Percentiles rank a stretch among this genome's conserved stretches.
phyloP scores from a whole-genome alignment of 202 grass and related monocot genomes.

The Alloteropsis angusta region DNA sequence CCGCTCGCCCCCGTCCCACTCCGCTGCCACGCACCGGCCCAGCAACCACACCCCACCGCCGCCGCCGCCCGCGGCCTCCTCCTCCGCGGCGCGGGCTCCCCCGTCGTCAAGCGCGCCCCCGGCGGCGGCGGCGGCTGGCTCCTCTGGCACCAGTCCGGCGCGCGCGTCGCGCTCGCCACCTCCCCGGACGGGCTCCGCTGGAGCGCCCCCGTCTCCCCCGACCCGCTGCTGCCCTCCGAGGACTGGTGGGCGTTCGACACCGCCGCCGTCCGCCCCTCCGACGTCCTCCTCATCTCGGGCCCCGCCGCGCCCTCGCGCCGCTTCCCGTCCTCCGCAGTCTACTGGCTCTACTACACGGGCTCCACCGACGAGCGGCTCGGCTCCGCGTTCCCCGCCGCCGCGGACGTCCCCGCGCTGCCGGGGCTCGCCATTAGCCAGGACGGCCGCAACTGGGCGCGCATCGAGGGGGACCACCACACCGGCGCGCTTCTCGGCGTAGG shows the following conservation, averaged over 20 bases:
- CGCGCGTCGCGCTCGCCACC: constrained; percentile 38
- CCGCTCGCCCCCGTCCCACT: neutral
- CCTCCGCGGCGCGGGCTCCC: constrained; percentile 45
- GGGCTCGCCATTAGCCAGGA: constrained; percentile 86
- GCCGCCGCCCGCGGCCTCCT: constrained; percentile 32
- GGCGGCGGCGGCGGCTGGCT: constrained; percentile 49
- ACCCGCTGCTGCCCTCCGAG: constrained; percentile 34
- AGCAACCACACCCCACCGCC: neutral
- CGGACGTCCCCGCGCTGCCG: constrained; percentile 30
- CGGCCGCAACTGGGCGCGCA: constrained; percentile 70
- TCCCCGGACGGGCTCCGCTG: constrained; percentile 66
- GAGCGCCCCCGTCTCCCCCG: constrained; percentile 24
- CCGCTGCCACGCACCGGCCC: constrained; percentile 6
- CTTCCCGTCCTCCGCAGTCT: constrained; percentile 41
- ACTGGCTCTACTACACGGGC: constrained; percentile 87
- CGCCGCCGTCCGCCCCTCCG: constrained; percentile 40
- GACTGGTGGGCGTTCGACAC: constrained; percentile 93
- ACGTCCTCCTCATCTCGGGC: constrained; percentile 64
- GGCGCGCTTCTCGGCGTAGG: constrained; percentile 50
- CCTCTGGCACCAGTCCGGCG: constrained; percentile 62
- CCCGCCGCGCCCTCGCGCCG: constrained; percentile 28
- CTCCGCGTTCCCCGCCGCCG: constrained; percentile 9
- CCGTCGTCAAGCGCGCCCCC: constrained; percentile 60
- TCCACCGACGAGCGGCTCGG: constrained; percentile 43
- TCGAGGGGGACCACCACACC: constrained; percentile 74